Evolutionary conservation across 1,284 basidiomycete species (phyloP).

Genomic region (Boletus calvinii): DNA sequence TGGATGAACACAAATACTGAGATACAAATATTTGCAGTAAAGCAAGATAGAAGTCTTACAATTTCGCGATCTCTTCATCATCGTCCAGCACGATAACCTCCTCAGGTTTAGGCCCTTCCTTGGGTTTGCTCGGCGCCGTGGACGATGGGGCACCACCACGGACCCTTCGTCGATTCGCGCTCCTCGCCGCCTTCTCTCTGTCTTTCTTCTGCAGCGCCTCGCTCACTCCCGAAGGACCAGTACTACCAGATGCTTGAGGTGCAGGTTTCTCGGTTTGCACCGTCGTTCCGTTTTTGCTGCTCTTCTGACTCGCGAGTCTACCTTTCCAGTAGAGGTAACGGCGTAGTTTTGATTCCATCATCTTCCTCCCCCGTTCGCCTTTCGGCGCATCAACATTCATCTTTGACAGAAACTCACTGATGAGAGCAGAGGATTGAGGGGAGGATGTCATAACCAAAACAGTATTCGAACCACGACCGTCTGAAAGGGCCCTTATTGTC

Average conservation of each 20-base stretch:
- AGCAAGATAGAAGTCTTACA: slow-evolving; percentile 16
- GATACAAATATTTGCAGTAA: background rate
- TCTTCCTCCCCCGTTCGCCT: slow-evolving; percentile 60
- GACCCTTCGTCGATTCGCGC: slow-evolving; percentile 55
- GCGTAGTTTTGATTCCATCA: slow-evolving; percentile 78
- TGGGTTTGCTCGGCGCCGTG: slow-evolving; percentile 10
- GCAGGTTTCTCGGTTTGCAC: slow-evolving; percentile 7
- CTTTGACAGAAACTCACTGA: slow-evolving; percentile 76
- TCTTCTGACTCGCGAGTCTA: slow-evolving; percentile 39
- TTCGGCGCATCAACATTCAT: slow-evolving; percentile 57
- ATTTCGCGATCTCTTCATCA: slow-evolving; percentile 38
- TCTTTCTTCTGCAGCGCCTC: slow-evolving; percentile 79
- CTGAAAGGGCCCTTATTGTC: slow-evolving; percentile 22
- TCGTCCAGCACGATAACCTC: slow-evolving; percentile 49
- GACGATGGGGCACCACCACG: slow-evolving; percentile 60
- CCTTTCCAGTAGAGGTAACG: slow-evolving; percentile 84
- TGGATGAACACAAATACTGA: slow-evolving; percentile 5
- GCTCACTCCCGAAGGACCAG: slow-evolving; percentile 38
- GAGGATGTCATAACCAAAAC: slow-evolving; percentile 91
- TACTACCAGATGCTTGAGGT: slow-evolving; percentile 7
- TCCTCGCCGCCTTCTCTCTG: slow-evolving; percentile 52
- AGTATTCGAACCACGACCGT: slow-evolving; percentile 66
- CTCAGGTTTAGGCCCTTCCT: slow-evolving; percentile 29
- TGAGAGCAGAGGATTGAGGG: slow-evolving; percentile 67
- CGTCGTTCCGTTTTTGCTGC: slow-evolving; percentile 4